Percentiles rank a stretch among this genome's conserved stretches.
Conservation (phyloP, 306 rosid genomes). For the Glycine latifolia region DNA sequence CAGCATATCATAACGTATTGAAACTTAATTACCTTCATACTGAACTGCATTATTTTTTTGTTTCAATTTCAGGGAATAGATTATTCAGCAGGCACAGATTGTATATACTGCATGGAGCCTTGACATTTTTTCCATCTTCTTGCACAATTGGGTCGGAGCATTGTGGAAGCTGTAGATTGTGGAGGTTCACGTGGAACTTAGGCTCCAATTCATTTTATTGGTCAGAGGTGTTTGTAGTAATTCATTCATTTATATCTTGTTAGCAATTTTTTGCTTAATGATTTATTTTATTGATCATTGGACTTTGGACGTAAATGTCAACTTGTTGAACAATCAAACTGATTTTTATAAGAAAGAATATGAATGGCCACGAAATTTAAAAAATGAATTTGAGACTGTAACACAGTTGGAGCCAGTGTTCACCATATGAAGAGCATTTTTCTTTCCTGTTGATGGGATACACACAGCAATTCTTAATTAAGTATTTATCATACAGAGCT, state of each 20-base stretch:
- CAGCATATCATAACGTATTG: conserved; percentile 17
- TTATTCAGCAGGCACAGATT: conserved; percentile 46
- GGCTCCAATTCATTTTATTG: conserved; percentile 48
- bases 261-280: conserved; percentile 28
- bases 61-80: conserved; percentile 52
- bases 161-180: conserved; percentile 56
- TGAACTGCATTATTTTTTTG: conserved; percentile 7
- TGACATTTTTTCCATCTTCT: conserved; percentile 40
- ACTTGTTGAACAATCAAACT: conserved; percentile 38
- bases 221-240: conserved; percentile 55
- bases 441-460: background rate
- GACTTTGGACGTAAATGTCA: conserved; percentile 36
- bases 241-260: conserved; percentile 60
- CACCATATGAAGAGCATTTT: background rate
- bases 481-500: background rate
- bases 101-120: conserved; percentile 50
- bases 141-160: conserved; percentile 41
- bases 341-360: conserved; percentile 49
- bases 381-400: conserved; percentile 42
- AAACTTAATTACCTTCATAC: background rate
- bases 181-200: conserved; percentile 48
- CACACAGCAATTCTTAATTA: background rate
- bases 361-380: conserved; percentile 46
- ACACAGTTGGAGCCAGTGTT: background rate
- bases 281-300: conserved; percentile 54